Base-by-base conservation (phyloP, 805 yeast genomes). In the Yarrowia sp. region DNA sequence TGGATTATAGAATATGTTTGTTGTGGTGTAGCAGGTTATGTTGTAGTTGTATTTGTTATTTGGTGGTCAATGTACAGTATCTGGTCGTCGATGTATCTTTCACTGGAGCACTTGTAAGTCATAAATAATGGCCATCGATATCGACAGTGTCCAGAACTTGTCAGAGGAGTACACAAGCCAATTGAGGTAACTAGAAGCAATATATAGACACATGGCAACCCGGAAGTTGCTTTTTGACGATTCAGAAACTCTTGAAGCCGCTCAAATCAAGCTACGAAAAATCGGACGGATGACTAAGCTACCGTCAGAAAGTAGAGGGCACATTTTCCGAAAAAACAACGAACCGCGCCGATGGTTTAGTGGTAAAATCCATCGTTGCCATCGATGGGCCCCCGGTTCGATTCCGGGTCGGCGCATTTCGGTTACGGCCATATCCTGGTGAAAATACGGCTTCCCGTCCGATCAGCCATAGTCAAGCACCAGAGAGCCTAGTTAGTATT, bases 391-490 rank as follows among this genome's bases (percentile, higher is more conserved):
- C 51, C 51, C 51, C 51, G 51, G 51, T 44, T 44, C 51, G 35
- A 44, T 44, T 44, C 51, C 51, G 51, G 51, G 51, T 44, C 51
- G 51, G 51, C 51, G 51, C 51, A 44, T n/a, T 44, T 41, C 7
- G 51, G 51, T 44, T 44, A 29, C 51, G 51, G 51, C 51, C 51
- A 44, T 44, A 44, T 44, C 51, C 51, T 44, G 51, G 51, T 44
- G 51, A 44, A 44, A 44, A 44, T 44, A 44, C 51, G 51, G 51
- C 51, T 44, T 44, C 51, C 51, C 51, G 53, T 46, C 53, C 53
- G 53, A 46, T 46, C 53, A 46, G 53, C 53, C 53, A 46, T 46
- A 46, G 53, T 46, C 53, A 46, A 46, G 53, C 53, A 46, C 53
- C 53, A 46, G 53, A 46, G 53, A 46, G 53, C 53, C 53, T 46